Conservation (phyloP, 2,329 filamentous ascomycete genomes). For the Cordyceps tenuipes region DNA sequence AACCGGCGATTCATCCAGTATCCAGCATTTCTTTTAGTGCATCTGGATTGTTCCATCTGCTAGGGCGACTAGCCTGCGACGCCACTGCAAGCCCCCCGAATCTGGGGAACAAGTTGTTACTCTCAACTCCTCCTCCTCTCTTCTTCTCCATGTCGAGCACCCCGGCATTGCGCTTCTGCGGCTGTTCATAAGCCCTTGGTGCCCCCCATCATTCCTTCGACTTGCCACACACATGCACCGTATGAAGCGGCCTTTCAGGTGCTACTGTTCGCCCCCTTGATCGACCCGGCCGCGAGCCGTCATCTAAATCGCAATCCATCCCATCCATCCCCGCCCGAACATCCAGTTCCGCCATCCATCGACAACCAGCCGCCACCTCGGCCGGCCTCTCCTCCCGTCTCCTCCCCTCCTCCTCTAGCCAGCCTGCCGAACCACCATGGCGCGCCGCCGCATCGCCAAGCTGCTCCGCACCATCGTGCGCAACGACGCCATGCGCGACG, state of each 20-base stretch:
- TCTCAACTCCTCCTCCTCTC: neutral
- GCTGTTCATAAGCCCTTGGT: neutral
- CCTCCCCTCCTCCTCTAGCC: neutral
- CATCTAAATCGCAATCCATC: no score
- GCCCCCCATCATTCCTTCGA: neutral
- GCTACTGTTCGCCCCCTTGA: no score
- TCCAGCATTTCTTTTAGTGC: neutral
- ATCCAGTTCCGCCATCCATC: no score
- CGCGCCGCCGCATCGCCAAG: constrained; percentile 25
- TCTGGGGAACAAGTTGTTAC: neutral
- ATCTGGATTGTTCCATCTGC: neutral
- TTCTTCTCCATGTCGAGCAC: neutral
- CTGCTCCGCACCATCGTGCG: constrained; percentile 50
- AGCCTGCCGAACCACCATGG: constrained; percentile 25
- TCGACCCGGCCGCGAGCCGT: no score
- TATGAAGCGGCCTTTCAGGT: neutral
- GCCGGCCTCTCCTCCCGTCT: neutral
- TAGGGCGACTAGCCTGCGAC: neutral
- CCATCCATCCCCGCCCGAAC: no score
- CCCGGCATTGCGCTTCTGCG: neutral
- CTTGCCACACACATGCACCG: neutral
- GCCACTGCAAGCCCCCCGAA: neutral
- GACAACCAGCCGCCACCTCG: no score
- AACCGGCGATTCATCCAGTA: neutral
- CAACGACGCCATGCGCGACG: constrained; percentile 63